phyloP scores from a whole-genome alignment of 164 flowering plant species.

The Magnolia kwangsiensis region DNA sequence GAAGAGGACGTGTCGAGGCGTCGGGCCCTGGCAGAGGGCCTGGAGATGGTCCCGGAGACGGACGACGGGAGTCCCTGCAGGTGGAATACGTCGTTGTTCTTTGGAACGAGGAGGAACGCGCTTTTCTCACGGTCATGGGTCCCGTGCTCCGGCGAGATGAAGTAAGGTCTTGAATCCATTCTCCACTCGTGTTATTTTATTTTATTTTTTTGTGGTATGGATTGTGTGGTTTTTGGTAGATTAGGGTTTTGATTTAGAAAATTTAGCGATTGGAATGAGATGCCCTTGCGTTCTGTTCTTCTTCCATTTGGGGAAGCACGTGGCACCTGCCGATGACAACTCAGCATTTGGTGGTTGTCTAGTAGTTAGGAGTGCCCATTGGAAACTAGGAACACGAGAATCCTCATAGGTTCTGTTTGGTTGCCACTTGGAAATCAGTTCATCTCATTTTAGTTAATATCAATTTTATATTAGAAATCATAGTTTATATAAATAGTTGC shows the following conservation, averaged over 20 bases:
- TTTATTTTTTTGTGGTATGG: background rate
- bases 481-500: no score
- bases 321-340: background rate
- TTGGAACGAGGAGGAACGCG: slow-evolving; percentile 56
- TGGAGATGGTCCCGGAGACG: slow-evolving; percentile 36
- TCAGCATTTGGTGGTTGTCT: background rate
- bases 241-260: background rate
- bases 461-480: no score
- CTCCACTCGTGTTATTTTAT: background rate
- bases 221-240: background rate
- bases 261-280: background rate
- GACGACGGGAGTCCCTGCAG: slow-evolving; percentile 31
- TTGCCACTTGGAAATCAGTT: no score
- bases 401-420: no score
- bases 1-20: slow-evolving; percentile 68
- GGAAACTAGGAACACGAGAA: no score
- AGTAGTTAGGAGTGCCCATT: no score
- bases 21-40: slow-evolving; percentile 69
- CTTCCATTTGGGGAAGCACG: no score
- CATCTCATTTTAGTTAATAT: no score
- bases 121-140: slow-evolving; percentile 86
- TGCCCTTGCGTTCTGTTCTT: no score
- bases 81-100: slow-evolving; percentile 55
- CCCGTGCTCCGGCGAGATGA: slow-evolving; percentile 57
- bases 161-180: slow-evolving; percentile 34